Percentiles rank a stretch among this genome's conserved stretches.
Evolutionary conservation across 163 green algal species (phyloP).

Genomic region (Prototheca cutis): DNA sequence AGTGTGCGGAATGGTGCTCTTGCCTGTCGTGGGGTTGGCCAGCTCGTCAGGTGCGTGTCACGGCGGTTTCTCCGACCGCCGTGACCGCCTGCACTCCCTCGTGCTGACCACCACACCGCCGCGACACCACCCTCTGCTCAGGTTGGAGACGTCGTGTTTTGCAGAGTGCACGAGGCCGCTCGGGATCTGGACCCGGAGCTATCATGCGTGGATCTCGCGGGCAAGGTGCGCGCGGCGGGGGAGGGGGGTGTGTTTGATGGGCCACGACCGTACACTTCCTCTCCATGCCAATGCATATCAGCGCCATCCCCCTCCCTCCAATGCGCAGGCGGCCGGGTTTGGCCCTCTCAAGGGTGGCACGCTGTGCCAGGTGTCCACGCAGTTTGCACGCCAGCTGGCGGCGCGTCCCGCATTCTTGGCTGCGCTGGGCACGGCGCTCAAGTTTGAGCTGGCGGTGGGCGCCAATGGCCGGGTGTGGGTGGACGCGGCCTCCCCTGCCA

Average conservation of each 20-base stretch:
- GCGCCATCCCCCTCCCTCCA: too few relatives aligned
- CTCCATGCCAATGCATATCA: too few relatives aligned
- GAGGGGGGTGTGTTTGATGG: background rate
- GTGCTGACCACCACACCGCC: too few relatives aligned
- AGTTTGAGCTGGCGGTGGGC: constrained; percentile 77
- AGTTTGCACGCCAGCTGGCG: constrained; percentile 47
- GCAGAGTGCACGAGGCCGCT: constrained; percentile 46
- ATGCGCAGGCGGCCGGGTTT: constrained; percentile 52
- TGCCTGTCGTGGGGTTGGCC: too few relatives aligned
- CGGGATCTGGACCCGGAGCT: constrained; percentile 27
- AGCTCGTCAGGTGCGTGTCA: too few relatives aligned
- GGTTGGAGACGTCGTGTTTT: constrained; percentile 66
- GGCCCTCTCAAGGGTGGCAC: constrained; percentile 59
- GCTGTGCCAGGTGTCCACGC: constrained; percentile 30
- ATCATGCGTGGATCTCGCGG: constrained; percentile 23
- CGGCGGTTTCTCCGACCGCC: too few relatives aligned
- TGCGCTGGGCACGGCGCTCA: constrained; percentile 40
- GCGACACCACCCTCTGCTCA: too few relatives aligned
- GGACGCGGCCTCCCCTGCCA: constrained; percentile 6
- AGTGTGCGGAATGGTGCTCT: too few relatives aligned
- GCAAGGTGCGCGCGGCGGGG: constrained; percentile 17
- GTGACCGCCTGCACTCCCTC: too few relatives aligned
- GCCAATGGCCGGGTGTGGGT: constrained; percentile 80
- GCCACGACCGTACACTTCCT: too few relatives aligned
- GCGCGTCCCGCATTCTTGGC: constrained; percentile 31